phyloP scores from a whole-genome alignment of 495 filamentous ascomycete species.

The Hyphodiscus hymeniophilus region DNA sequence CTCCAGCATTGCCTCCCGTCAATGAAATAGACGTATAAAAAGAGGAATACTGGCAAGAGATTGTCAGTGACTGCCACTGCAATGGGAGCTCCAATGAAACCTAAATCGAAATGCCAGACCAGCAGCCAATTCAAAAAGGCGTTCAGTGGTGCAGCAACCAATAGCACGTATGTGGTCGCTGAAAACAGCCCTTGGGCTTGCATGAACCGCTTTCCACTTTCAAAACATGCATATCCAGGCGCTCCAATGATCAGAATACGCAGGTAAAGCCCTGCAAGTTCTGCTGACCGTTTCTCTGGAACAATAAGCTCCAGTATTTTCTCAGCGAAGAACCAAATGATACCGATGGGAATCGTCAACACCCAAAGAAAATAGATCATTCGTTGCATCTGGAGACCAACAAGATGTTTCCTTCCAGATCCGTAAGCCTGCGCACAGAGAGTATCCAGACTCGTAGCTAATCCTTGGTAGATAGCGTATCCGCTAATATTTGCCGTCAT shows the following conservation, averaged over 20 bases:
- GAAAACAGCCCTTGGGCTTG: slow-evolving; percentile 66
- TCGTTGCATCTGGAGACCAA: slow-evolving; percentile 62
- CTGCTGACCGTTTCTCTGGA: slow-evolving; percentile 35
- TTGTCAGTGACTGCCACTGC: slow-evolving; percentile 77
- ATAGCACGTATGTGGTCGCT: slow-evolving; percentile 56
- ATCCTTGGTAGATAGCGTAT: slow-evolving; percentile 61
- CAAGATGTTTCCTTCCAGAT: slow-evolving; percentile 56
- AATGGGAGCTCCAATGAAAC: slow-evolving; percentile 77
- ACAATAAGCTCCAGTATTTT: slow-evolving; percentile 44
- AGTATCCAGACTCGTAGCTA: slow-evolving; percentile 64
- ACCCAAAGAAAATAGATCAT: slow-evolving; percentile 60
- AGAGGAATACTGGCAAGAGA: slow-evolving; percentile 67
- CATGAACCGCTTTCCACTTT: slow-evolving; percentile 61
- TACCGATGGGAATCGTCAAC: slow-evolving; percentile 53
- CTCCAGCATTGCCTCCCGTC: slow-evolving; percentile 80
- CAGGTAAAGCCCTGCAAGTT: slow-evolving; percentile 59
- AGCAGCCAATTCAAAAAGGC: slow-evolving; percentile 59
- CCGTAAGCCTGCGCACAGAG: slow-evolving; percentile 71
- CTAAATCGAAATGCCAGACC: slow-evolving; percentile 64
- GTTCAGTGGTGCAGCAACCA: slow-evolving; percentile 60
- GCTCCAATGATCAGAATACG: slow-evolving; percentile 55
- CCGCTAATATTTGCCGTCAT: slow-evolving; percentile 72
- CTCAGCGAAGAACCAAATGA: slow-evolving; percentile 50
- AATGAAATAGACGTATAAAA: slow-evolving; percentile 68
- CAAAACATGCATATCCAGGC: slow-evolving; percentile 61